Evolutionary conservation across 177 flowering plant genomes (phyloP).

Genomic region (Vitis hybrid): DNA sequence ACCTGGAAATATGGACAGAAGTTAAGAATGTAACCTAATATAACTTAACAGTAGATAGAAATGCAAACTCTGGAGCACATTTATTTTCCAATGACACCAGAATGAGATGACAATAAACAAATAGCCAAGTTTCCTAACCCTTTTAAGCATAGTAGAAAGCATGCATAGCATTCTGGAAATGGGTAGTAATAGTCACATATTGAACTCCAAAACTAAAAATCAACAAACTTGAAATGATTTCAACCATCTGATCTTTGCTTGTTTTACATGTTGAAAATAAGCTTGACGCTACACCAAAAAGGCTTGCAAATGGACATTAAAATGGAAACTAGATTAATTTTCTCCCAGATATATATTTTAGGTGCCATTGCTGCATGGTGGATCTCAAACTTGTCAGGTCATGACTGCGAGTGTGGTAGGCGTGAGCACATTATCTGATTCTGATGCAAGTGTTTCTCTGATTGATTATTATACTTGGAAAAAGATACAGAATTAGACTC

Average conservation of each 20-base stretch:
- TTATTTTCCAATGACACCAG: neutral
- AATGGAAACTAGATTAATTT: neutral
- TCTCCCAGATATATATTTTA: no score
- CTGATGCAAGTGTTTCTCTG: neutral
- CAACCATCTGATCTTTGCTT: neutral
- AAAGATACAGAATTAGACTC: conserved; percentile 2
- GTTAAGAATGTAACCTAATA: neutral
- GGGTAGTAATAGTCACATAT: neutral
- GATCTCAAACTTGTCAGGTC: neutral
- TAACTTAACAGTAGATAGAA: neutral
- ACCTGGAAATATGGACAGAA: conserved; percentile 48
- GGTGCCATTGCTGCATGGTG: neutral
- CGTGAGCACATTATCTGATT: neutral
- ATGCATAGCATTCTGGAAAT: neutral
- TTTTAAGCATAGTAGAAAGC: no score
- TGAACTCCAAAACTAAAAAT: neutral
- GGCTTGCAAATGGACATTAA: neutral
- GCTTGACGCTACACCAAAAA: neutral
- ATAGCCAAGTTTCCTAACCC: neutral
- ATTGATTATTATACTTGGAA: neutral
- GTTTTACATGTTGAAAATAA: neutral
- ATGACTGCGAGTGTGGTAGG: neutral
- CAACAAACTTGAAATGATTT: neutral
- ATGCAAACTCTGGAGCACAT: neutral
- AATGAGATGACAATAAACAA: neutral